phyloP scores from a whole-genome alignment of 805 yeast genomes.

The Saturnispora bothae region DNA sequence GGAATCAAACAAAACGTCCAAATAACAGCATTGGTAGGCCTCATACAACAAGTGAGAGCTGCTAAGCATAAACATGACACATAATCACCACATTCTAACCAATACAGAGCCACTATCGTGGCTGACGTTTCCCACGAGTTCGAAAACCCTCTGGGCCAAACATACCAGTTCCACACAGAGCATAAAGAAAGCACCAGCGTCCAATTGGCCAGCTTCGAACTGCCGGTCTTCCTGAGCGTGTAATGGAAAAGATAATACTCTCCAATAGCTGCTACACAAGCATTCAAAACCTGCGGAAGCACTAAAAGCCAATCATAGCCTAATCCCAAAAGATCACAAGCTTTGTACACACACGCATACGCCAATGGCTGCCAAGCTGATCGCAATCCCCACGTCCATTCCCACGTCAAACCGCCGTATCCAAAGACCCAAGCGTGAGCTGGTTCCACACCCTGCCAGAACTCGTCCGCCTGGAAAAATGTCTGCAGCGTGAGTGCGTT shows the following conservation, averaged over 20 bases:
- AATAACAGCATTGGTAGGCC: conserved; percentile 76
- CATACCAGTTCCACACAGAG: conserved; percentile 76
- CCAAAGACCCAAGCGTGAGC: conserved; percentile 71
- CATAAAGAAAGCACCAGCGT: conserved; percentile 42
- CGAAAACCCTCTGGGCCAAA: conserved; percentile 73
- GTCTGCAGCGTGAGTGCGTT: conserved; percentile 60
- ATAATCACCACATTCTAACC: conserved; percentile 37
- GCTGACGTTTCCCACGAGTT: conserved; percentile 71
- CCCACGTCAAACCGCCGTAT: conserved; percentile 88
- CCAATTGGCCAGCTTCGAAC: conserved; percentile 27
- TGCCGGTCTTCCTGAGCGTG: conserved; percentile 22
- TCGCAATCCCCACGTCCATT: conserved; percentile 70
- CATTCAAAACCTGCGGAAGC: conserved; percentile 63
- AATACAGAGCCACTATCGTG: conserved; percentile 53
- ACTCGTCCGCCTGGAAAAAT: conserved; percentile 95
- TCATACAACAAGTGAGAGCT: conserved; percentile 50
- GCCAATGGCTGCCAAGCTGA: conserved; percentile 73
- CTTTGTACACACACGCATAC: conserved; percentile 38
- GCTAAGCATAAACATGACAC: conserved; percentile 35
- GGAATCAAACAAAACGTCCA: conserved; percentile 58
- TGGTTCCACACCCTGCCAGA: conserved; percentile 85
- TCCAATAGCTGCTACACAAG: conserved; percentile 56
- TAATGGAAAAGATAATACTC: conserved; percentile 52
- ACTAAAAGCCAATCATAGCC: conserved; percentile 33
- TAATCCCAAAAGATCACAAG: conserved; percentile 25